Evolutionary conservation across 768 basidiomycete species (phyloP).

Genomic region (Tulasnella sp.): DNA sequence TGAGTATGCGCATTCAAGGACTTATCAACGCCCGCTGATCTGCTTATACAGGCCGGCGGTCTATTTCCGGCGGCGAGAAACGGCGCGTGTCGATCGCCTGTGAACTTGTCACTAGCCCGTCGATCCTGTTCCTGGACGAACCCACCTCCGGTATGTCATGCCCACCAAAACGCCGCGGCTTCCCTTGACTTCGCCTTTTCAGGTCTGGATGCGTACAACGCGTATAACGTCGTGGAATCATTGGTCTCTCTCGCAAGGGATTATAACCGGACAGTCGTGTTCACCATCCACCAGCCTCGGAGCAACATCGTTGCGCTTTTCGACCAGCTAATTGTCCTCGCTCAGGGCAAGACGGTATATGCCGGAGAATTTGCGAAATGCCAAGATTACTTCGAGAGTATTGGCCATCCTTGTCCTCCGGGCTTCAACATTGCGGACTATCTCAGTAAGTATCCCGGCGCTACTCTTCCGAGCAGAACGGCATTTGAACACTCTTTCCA

Average conservation of each 20-base stretch:
- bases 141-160: conserved; percentile 74
- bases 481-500: conserved; percentile 35
- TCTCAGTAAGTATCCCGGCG: conserved; percentile 61
- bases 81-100: conserved; percentile 95
- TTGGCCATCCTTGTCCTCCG: conserved; percentile 80
- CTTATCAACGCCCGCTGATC: conserved; percentile 3
- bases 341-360: conserved; percentile 79
- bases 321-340: conserved; percentile 84
- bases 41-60: conserved; percentile 58
- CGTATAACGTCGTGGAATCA: conserved; percentile 88
- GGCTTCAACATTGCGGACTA: conserved; percentile 98
- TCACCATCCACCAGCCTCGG: conserved; percentile 97
- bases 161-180: neutral
- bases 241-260: conserved; percentile 78
- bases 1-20: conserved; percentile 39
- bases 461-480: conserved; percentile 1
- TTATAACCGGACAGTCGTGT: conserved; percentile 92
- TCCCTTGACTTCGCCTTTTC: neutral
- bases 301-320: conserved; percentile 97
- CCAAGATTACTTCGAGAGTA: conserved; percentile 72
- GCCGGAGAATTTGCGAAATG: conserved; percentile 72
- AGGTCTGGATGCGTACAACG: conserved; percentile 95
- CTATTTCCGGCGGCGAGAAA: conserved; percentile 97
- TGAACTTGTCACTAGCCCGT: conserved; percentile 95
- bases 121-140: conserved; percentile 93